A percentile compares a stretch with the other conserved stretches of the same genome.
These are phyloP conservation scores for Helianthus annuus DNA, from an alignment of 129 eudicot genomes.

Conservation along the genomic window HanXRQr2.0-SUNRISE NC_035449.2:32819141-32819640, in stretches of 20 bases:
- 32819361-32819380: not conserved
- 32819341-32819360: not conserved
- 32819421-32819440: not conserved
- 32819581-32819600: no score
- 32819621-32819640: no score
- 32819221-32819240: no score
- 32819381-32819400: not conserved
- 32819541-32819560: no score
- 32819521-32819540: not conserved
- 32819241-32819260: no score
- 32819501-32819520: not conserved
- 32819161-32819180: not conserved
- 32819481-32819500: not conserved
- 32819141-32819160: not conserved
- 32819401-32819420: not conserved
- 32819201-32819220: no score
- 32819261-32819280: no score
- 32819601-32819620: no score
- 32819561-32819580: no score
- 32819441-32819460: not conserved
- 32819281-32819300: no score
- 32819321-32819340: not conserved
- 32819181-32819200: no score
- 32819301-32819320: no score
- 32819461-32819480: not conserved